A percentile compares a stretch with the other conserved stretches of the same genome.
Conservation (phyloP, 2,329 filamentous ascomycete genomes). For the Myriosclerotinia scirpicola region DNA sequence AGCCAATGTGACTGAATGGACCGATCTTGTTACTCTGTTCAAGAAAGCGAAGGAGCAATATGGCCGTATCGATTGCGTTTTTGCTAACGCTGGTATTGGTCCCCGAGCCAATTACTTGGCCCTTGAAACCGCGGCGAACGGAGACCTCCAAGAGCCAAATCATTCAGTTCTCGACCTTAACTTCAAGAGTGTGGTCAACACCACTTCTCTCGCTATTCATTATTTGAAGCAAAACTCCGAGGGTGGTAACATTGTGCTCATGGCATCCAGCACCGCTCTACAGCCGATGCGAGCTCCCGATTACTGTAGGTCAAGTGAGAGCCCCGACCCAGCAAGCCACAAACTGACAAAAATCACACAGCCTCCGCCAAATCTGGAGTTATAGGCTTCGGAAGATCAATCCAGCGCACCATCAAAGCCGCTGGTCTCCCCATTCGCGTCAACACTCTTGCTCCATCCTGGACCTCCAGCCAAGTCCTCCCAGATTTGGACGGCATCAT, state of each 20-base stretch:
- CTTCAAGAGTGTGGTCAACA: conserved; percentile 51
- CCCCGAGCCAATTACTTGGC: conserved; percentile 49
- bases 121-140: conserved; percentile 50
- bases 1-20: conserved; percentile 46
- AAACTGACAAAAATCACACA: conserved; percentile 38
- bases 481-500: conserved; percentile 44
- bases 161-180: conserved; percentile 50
- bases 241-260: conserved; percentile 56
- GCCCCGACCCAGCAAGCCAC: background rate
- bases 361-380: conserved; percentile 56
- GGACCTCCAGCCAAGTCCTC: conserved; percentile 53
- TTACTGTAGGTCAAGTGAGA: conserved; percentile 42
- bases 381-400: conserved; percentile 52
- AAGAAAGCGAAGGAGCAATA: conserved; percentile 46
- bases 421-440: conserved; percentile 46
- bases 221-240: conserved; percentile 50
- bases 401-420: conserved; percentile 44
- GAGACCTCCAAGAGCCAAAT: conserved; percentile 49
- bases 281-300: conserved; percentile 53
- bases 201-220: conserved; percentile 49
- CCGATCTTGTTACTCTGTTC: conserved; percentile 52
- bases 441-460: conserved; percentile 56
- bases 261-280: conserved; percentile 51
- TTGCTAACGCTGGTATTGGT: conserved; percentile 54
- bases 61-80: conserved; percentile 33